Conservation (phyloP, 2,329 filamentous ascomycete species). For the Neofusicoccum ribis region DNA sequence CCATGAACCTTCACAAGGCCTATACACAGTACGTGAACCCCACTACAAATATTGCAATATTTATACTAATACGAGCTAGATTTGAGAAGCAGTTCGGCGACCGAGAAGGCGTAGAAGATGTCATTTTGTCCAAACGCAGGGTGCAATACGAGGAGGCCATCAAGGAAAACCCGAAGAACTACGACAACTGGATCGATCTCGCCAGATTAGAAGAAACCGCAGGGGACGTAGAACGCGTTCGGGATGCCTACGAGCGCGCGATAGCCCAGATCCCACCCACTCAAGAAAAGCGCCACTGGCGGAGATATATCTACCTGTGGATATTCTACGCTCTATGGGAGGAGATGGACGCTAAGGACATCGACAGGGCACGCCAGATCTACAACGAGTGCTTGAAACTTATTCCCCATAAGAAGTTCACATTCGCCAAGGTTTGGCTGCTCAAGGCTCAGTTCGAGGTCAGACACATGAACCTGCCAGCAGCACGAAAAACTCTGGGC, state of each 20-base stretch:
- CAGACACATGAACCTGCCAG: slow-evolving; percentile 75
- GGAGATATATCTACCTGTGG: slow-evolving; percentile 96
- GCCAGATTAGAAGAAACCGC: slow-evolving; percentile 85
- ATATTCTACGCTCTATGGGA: slow-evolving; percentile 97
- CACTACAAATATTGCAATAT: no score
- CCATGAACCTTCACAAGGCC: slow-evolving; percentile 80
- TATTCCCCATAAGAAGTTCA: slow-evolving; percentile 94
- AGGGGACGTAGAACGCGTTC: slow-evolving; percentile 77
- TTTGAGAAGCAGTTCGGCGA: slow-evolving; percentile 97
- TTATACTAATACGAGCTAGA: no score
- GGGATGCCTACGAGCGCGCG: slow-evolving; percentile 92
- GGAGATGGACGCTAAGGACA: slow-evolving; percentile 79
- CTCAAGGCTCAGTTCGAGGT: slow-evolving; percentile 92
- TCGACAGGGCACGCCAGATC: slow-evolving; percentile 79
- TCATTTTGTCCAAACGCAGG: slow-evolving; percentile 89
- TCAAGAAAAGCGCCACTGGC: slow-evolving; percentile 95
- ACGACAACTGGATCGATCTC: slow-evolving; percentile 97
- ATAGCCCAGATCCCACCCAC: slow-evolving; percentile 94
- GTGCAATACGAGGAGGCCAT: slow-evolving; percentile 93
- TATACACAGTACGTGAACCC: slow-evolving; percentile 70
- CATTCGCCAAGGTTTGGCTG: slow-evolving; percentile 95
- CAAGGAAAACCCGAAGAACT: slow-evolving; percentile 92
- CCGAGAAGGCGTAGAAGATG: slow-evolving; percentile 88
- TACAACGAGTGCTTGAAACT: slow-evolving; percentile 85
- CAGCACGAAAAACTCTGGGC: slow-evolving; percentile 85